A percentile compares a stretch with the other conserved stretches of the same genome.
Evolutionary conservation across 208 protist species (phyloP).

Genomic region (Leishmania tarentolae): DNA sequence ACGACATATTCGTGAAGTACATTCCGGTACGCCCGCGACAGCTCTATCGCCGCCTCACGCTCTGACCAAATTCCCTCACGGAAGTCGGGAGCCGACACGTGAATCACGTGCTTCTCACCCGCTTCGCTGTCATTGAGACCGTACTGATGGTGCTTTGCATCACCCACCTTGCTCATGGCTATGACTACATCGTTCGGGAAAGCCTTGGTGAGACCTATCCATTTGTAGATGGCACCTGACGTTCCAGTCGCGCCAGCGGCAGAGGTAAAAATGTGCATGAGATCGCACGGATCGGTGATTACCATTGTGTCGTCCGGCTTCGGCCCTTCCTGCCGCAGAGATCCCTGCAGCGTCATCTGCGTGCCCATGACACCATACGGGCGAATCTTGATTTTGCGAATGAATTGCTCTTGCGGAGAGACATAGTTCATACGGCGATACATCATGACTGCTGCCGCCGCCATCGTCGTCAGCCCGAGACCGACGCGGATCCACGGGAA

Average conservation of each 20-base stretch:
- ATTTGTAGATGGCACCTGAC: slow-evolving; percentile 87
- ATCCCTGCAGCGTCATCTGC: slow-evolving; percentile 74
- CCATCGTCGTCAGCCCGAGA: slow-evolving; percentile 52
- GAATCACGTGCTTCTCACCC: slow-evolving; percentile 68
- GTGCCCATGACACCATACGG: slow-evolving; percentile 88
- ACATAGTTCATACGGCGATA: slow-evolving; percentile 64
- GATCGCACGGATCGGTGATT: slow-evolving; percentile 74
- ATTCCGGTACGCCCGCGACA: slow-evolving; percentile 86
- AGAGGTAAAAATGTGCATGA: slow-evolving; percentile 66
- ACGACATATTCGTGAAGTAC: slow-evolving; percentile 85
- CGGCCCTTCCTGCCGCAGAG: slow-evolving; percentile 47
- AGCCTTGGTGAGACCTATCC: slow-evolving; percentile 61
- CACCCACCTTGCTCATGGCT: slow-evolving; percentile 67
- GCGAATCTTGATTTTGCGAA: slow-evolving; percentile 70
- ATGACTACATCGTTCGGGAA: slow-evolving; percentile 77
- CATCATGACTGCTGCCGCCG: slow-evolving; percentile 26
- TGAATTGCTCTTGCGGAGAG: slow-evolving; percentile 71
- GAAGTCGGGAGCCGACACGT: slow-evolving; percentile 85
- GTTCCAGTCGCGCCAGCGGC: slow-evolving; percentile 61
- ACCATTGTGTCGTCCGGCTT: slow-evolving; percentile 66
- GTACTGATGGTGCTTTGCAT: slow-evolving; percentile 80
- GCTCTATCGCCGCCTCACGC: slow-evolving; percentile 76
- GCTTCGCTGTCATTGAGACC: slow-evolving; percentile 31
- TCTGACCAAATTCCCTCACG: slow-evolving; percentile 82
- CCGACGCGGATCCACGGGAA: slow-evolving; percentile 75